Base-by-base conservation (phyloP, 345 rosid genomes). In the Salix udensis region DNA sequence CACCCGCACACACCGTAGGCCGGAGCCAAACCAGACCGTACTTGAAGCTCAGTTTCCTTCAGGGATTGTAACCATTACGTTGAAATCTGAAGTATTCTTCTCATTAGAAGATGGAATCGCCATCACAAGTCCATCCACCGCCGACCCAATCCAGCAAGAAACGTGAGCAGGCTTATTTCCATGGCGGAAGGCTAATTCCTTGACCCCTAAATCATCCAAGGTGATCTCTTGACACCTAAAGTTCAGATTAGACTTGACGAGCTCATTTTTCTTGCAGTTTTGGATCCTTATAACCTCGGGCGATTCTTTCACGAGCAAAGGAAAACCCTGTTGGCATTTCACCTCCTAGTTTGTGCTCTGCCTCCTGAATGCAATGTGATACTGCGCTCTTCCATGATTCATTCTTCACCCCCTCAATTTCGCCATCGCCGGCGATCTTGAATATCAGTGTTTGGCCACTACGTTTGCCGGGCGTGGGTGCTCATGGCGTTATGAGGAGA, bases 111-210 rank as follows among this genome's bases (percentile, higher is more conserved):
- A 73, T 12, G 87, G 87, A 58, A 84, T 26, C 50, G 84, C 85
- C 69, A 88, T 67, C 39, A 87, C 87, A 70, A 88, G 46, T 55
- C 92, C 95, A 61, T 75, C 76, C 0, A 39, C 66, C 6, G 58
- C 62, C 10, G 83, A 81, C 11, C 88, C 89, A 75, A 88, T 50
- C 97, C 97, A 92, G 52, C 84, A 68, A 0, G 94, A 81, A 65
- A 79, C 88, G 6, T 15, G 73, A 52, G 67, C 77, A 9, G 82
- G 88, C 53, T 79, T 78, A 19, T 84, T 87, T 15, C 85, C 89
- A 50, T 78, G 68, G 60, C 74, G 18, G 71, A 92, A 86, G 18
- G 73, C 65, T 42, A 88, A 23, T 62, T 79, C 88, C 26, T 36
- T 71, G 30, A 72, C 58, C 66, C 85, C 83, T 5, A 85, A 65